Evolutionary conservation across 2,329 filamentous ascomycete genomes (phyloP).

Genomic region (Neonectria coccinea): DNA sequence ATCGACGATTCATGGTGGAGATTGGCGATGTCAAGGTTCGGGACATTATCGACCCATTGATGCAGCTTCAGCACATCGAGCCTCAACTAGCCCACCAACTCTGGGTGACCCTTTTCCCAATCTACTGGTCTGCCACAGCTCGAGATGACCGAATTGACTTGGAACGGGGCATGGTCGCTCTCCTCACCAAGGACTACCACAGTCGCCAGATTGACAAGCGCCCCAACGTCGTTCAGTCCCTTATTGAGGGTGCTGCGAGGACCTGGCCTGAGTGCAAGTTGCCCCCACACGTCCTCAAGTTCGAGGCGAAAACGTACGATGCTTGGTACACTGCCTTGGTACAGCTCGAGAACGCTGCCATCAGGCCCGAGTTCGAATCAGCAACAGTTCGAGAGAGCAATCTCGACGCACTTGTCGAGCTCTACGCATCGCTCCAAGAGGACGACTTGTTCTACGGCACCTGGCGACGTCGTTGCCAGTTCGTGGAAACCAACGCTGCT

Average conservation of each 20-base stretch:
- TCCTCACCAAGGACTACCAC: conserved; percentile 96
- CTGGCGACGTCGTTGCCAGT: conserved; percentile 94
- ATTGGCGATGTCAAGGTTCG: conserved; percentile 87
- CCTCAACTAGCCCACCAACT: conserved; percentile 84
- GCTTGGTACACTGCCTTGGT: conserved; percentile 96
- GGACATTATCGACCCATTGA: conserved; percentile 89
- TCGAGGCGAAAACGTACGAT: conserved; percentile 91
- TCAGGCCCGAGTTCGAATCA: conserved; percentile 87
- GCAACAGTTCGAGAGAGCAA: conserved; percentile 90
- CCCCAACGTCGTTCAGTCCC: conserved; percentile 93
- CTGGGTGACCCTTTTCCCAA: conserved; percentile 91
- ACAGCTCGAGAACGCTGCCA: conserved; percentile 89
- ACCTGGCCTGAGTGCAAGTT: conserved; percentile 90
- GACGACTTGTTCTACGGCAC: conserved; percentile 98
- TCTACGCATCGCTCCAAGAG: conserved; percentile 91
- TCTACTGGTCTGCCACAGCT: conserved; percentile 90
- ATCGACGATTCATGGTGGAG: conserved; percentile 86
- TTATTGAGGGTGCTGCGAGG: conserved; percentile 88
- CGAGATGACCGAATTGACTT: conserved; percentile 91
- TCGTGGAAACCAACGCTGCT: conserved; percentile 96
- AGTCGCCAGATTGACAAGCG: conserved; percentile 93
- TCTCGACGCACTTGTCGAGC: conserved; percentile 91
- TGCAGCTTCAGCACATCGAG: conserved; percentile 92
- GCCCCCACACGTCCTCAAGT: conserved; percentile 96
- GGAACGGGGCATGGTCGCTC: conserved; percentile 88